Percentiles rank a stretch among this genome's conserved stretches.
These are phyloP conservation scores for Thecaphora thlaspeos DNA, from an alignment of 1,284 basidiomycete species.

Conservation along the genomic window DNA sequence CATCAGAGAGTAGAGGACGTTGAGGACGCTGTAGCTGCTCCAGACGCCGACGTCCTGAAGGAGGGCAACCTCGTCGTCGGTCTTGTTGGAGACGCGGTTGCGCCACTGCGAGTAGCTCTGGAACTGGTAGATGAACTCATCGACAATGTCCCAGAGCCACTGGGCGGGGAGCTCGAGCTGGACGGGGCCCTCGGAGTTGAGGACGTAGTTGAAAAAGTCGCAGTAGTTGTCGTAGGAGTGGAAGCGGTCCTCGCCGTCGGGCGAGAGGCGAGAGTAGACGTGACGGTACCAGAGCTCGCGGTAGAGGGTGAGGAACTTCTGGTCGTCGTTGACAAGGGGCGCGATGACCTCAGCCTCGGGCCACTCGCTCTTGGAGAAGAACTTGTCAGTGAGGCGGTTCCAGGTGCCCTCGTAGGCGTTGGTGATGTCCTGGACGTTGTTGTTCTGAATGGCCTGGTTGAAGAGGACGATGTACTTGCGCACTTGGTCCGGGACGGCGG, in stretches of 20 bases:
- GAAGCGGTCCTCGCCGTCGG: constrained; percentile 95
- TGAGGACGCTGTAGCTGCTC: constrained; percentile 95
- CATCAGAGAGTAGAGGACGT: constrained; percentile 95
- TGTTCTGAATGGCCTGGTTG: constrained; percentile 53
- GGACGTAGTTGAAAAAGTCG: constrained; percentile 93
- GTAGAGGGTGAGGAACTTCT: constrained; percentile 84
- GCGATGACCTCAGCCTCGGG: constrained; percentile 94
- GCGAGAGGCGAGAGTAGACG: constrained; percentile 90
- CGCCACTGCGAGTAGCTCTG: constrained; percentile 83
- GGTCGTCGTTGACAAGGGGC: constrained; percentile 68
- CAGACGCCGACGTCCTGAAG: constrained; percentile 65
- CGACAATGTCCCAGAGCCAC: constrained; percentile 99
- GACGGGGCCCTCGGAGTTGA: constrained; percentile 86
- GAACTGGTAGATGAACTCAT: constrained; percentile 99
- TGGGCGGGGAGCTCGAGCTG: constrained; percentile 88
- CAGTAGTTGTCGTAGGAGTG: constrained; percentile 99
- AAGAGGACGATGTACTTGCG: constrained; percentile 56
- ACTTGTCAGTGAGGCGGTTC: constrained; percentile 94
- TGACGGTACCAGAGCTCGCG: constrained; percentile 88
- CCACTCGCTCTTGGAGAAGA: constrained; percentile 92
- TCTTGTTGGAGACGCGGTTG: constrained; percentile 78
- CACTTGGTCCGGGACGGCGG: constrained; percentile 53
- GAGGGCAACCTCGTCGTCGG: constrained; percentile 71
- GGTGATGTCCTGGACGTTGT: constrained; percentile 68
- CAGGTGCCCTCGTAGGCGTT: constrained; percentile 91